Evolutionary conservation across 495 filamentous ascomycete genomes (phyloP).

Genomic region (Pyrenopolyporus hunteri): DNA sequence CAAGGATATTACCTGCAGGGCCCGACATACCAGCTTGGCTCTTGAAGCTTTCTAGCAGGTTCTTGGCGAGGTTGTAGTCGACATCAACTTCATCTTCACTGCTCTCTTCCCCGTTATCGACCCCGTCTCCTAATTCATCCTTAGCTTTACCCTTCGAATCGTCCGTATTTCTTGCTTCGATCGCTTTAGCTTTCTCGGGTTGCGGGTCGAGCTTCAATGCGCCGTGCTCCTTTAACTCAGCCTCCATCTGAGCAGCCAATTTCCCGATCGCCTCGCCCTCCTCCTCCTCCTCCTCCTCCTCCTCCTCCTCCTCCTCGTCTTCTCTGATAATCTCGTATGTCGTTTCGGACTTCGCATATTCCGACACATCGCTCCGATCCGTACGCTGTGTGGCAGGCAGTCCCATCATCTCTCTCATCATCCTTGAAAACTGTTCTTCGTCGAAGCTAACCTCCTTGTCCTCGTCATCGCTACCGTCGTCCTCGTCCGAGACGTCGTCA

Average conservation of each 20-base stretch:
- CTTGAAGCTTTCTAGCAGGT: conserved; percentile 90
- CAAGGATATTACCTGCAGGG: conserved; percentile 83
- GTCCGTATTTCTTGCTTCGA: conserved; percentile 18
- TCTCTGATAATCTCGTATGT: conserved; percentile 44
- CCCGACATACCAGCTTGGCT: conserved; percentile 83
- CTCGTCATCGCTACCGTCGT: conserved; percentile 62
- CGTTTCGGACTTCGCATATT: conserved; percentile 18
- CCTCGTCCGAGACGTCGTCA: conserved; percentile 63
- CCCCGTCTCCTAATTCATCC: conserved; percentile 12
- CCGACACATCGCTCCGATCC: conserved; percentile 32
- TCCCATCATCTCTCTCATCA: conserved; percentile 98
- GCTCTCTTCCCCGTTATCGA: conserved; percentile 45
- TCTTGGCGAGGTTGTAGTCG: conserved; percentile 87
- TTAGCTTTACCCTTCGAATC: conserved; percentile 28
- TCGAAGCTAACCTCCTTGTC: conserved; percentile 81
- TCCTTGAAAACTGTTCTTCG: conserved; percentile 79
- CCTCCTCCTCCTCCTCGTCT: too few relatives aligned
- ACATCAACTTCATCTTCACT: conserved; percentile 68
- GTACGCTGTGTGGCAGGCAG: conserved; percentile 57
- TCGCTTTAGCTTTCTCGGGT: conserved; percentile 31
- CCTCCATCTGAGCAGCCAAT: conserved; percentile 78
- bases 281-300: too few relatives aligned
- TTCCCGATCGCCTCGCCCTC: conserved; percentile 73
- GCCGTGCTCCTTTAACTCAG: conserved; percentile 77
- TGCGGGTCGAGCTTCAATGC: conserved; percentile 68